Evolutionary conservation across 2,329 filamentous ascomycete genomes (phyloP), one percentile per base, ranked within the genome.

Genomic region (Trichoderma aggressivum): DNA sequence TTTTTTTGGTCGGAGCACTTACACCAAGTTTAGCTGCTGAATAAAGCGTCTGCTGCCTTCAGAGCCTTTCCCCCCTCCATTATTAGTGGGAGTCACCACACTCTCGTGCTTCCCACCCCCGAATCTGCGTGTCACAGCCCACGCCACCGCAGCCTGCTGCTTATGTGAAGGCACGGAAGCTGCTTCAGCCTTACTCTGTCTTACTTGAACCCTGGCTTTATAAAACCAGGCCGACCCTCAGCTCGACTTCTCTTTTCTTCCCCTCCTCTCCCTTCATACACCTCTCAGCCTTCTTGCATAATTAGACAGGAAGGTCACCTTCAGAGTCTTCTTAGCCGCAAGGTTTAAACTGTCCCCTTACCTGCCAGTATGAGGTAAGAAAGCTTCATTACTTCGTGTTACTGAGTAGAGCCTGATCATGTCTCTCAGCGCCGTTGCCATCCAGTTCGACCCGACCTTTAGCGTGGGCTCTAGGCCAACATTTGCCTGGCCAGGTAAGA

Each of bases 361-460:
- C 50, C 50, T 39, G 50, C 53, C 36, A 72, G 55, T 43, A 72
- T 72, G 71, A 72, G 71, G 71, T 72, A 62, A 26, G 50, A 61
- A 21, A 21, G 8, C 30, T 28, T 32, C 47, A 30, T 4, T 26
- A 5, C 14, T n/a, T 21, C 28, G 10, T 3, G 34, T 21, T 8
- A 50, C 58, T n/a, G 50, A 59, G 32, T 18, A 26, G 53, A 59
- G 60, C 39, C 71, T 72, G 5, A 72, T 28, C 36, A 43, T 24
- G 47, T 70, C 26, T 68, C 68, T 74, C 73, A 85, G 83, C 76
- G 82, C 86, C 77, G 83, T 86, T 74, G 85, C 86, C 74, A 80
- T 85, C 66, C 82, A 86, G 71, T 87, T 85, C 78, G 86, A 88
- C 75, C 81, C 84, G 30, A 80, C 82, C 74, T 86, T 87, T 76